Conservation (phyloP, 2,329 filamentous ascomycete genomes). For the Fusarium setosum region DNA sequence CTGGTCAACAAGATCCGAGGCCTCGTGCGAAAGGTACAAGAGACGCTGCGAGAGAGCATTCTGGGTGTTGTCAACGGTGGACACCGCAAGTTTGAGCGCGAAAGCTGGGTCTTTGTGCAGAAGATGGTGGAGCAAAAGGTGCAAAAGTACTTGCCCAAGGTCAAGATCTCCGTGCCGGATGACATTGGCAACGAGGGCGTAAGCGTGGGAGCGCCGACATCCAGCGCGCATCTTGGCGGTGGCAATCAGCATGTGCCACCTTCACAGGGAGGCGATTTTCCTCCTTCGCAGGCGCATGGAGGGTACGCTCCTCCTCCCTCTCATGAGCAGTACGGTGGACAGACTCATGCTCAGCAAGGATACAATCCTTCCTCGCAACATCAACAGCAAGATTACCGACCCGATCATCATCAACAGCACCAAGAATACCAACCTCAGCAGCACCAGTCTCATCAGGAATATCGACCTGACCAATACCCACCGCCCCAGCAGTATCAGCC, state of each 20-base stretch:
- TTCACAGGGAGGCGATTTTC: constrained; percentile 32
- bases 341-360: constrained; percentile 38
- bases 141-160: constrained; percentile 57
- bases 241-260: constrained; percentile 42
- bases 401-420: constrained; percentile 16
- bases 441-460: constrained; percentile 21
- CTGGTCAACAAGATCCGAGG: constrained; percentile 57
- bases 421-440: constrained; percentile 33
- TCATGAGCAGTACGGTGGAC: constrained; percentile 27
- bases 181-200: constrained; percentile 61
- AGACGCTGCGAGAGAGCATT: constrained; percentile 57
- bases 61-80: constrained; percentile 58
- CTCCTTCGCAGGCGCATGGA: constrained; percentile 11
- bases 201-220: constrained; percentile 52
- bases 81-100: constrained; percentile 58
- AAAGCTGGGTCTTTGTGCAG: constrained; percentile 60
- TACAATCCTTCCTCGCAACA: constrained; percentile 41
- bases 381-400: constrained; percentile 23
- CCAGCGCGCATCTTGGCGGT: constrained; percentile 47
- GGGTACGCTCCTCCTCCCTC: constrained; percentile 23
- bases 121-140: constrained; percentile 58
- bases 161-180: constrained; percentile 58
- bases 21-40: constrained; percentile 58
- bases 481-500: constrained; percentile 14
- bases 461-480: constrained; percentile 39